Percentiles rank a stretch among this genome's conserved stretches.
Conservation (phyloP, 2,329 filamentous ascomycete genomes). For the Fusarium musae region DNA sequence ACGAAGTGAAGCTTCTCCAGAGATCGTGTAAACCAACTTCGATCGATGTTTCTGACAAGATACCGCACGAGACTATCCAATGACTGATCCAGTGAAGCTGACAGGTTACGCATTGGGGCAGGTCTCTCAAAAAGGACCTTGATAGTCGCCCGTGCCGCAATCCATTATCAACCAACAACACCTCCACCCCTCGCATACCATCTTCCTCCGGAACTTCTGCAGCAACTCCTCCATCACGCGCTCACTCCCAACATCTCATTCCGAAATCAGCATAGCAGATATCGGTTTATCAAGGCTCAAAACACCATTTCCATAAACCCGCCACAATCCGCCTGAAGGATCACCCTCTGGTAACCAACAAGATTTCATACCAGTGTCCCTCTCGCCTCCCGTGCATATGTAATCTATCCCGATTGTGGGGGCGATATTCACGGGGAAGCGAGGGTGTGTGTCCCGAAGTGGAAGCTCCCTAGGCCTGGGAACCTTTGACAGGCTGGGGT, state of each 20-base stretch:
- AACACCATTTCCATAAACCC: not conserved
- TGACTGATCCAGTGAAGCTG: not conserved
- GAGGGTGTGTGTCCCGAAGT: slow-evolving; percentile 10
- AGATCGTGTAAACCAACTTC: not conserved
- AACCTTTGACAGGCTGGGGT: slow-evolving; percentile 36
- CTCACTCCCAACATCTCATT: not conserved
- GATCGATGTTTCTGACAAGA: not conserved
- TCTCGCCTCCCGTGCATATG: not conserved
- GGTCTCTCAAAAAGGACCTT: not conserved
- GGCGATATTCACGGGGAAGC: slow-evolving; percentile 1
- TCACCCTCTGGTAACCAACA: not conserved
- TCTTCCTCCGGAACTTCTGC: not conserved
- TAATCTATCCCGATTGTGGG: not conserved
- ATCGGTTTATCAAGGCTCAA: slow-evolving; percentile 13
- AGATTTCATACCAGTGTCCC: not conserved
- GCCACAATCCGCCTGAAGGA: not conserved
- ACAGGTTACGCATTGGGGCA: not conserved
- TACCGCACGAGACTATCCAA: accelerated
- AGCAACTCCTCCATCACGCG: slow-evolving; percentile 2
- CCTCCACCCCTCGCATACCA: not conserved
- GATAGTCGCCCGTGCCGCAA: slow-evolving; percentile 4
- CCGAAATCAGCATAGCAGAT: not conserved
- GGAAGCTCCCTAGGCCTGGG: slow-evolving; percentile 27
- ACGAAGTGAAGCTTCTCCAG: not conserved
- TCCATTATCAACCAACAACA: not conserved